Evolutionary conservation across 2,329 filamentous ascomycete species (phyloP), one percentile per base, ranked within the genome.

Genomic region (Diplodia intermedia): DNA sequence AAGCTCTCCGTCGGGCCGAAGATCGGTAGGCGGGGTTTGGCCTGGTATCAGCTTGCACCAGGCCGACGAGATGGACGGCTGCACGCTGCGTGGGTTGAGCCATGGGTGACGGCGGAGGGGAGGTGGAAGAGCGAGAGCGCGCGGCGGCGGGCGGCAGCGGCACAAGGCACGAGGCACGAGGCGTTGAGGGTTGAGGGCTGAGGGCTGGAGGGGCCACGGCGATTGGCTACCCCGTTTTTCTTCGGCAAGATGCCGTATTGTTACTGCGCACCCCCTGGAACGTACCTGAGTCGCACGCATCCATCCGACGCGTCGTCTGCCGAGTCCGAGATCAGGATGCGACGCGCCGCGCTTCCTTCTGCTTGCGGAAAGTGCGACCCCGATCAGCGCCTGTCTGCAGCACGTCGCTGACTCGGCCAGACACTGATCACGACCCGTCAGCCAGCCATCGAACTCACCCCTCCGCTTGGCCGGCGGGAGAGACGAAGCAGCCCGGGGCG

Each of bases 1-100:
- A 29, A 47, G 43, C 43, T 47, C n/a, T 7, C 18, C 43, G 43
- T 60, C 56, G 56, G 56, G 47, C 56, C 56, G 56, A 60, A 60
- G 56, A 60, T 60, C 56, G 56, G 56, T 23, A n/a, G 12, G 31
- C 15, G 18, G 31, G 23, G 14, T 18, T 20, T 7, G 8, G 11
- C 9, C 31, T 15, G 12, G 33, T 11, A 38, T 23, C 33, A 38
- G 43, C 54, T 38, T 20, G 18, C 54, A 40, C 18, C 18, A 40
- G 54, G 54, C 33, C 53, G 53, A 23, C 15, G 18, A 29, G 53
- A 36, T 36, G 7, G 9, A 5, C 33, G 1, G 12, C 7, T 18
- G 26, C 26, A 26, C 26, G 26, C 26, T 26, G 26, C 26, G 26
- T 26, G 26, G 26, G 53, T 8, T 36, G 18, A 55, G 54, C 33